Percentiles rank a stretch among this genome's conserved stretches.
phyloP scores from a whole-genome alignment of 371 early-diverging fungal genomes.

The Syncephalastrum racemosum region DNA sequence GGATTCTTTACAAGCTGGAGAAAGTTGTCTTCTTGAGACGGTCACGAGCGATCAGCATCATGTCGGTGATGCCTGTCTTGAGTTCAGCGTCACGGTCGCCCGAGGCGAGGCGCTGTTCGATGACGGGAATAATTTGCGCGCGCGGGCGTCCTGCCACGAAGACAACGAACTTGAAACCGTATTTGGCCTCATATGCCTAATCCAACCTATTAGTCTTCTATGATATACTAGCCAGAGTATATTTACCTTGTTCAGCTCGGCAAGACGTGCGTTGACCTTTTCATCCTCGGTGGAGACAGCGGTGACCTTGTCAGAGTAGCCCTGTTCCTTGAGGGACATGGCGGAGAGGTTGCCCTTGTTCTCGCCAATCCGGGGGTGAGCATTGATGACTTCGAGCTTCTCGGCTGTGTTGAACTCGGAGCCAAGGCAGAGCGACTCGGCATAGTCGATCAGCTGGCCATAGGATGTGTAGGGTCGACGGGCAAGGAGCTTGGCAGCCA shows the following conservation, averaged over 20 bases:
- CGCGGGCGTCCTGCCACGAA: constrained; percentile 86
- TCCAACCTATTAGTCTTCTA: background rate
- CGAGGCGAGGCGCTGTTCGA: constrained; percentile 63
- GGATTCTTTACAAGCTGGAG: no score
- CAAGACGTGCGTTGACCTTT: constrained; percentile 37
- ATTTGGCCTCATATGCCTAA: constrained; percentile 75
- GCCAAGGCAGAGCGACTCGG: constrained; percentile 49
- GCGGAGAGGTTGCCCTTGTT: constrained; percentile 67
- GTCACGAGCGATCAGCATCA: constrained; percentile 79
- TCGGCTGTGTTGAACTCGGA: constrained; percentile 55
- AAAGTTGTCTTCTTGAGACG: constrained; percentile 60
- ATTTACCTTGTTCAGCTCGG: constrained; percentile 63
- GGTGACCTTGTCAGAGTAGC: constrained; percentile 40
- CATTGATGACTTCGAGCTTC: constrained; percentile 74
- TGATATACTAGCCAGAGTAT: background rate
- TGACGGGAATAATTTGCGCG: constrained; percentile 69
- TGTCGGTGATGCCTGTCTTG: constrained; percentile 63
- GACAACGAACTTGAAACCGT: constrained; percentile 87
- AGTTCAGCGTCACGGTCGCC: constrained; percentile 57
- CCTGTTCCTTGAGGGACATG: constrained; percentile 76
- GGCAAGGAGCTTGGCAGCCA: constrained; percentile 68
- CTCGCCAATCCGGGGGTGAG: constrained; percentile 92
- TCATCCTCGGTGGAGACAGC: constrained; percentile 35
- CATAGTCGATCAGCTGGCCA: constrained; percentile 60
- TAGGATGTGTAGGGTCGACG: constrained; percentile 71